Conservation (phyloP, 108 stramenopile genomes). For the Stephanodiscus triporus region DNA sequence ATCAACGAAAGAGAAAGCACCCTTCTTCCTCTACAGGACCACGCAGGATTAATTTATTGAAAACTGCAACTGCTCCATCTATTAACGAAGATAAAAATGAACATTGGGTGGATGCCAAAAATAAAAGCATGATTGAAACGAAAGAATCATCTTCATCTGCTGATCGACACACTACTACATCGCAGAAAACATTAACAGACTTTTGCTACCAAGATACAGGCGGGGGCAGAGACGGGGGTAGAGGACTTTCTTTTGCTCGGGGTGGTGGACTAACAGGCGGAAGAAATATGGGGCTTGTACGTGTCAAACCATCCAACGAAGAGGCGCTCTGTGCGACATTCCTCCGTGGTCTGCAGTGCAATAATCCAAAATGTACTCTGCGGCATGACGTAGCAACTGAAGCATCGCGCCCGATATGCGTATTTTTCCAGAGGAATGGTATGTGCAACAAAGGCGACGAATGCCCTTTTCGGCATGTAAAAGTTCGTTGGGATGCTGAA, state of each 20-base stretch:
- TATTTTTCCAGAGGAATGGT: conserved; percentile 78
- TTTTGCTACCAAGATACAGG: conserved; percentile 64
- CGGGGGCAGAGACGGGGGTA: conserved; percentile 12
- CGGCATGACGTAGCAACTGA: conserved; percentile 79
- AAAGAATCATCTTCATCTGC: conserved; percentile 1
- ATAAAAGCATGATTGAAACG: background rate
- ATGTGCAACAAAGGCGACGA: conserved; percentile 74
- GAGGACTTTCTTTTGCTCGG: conserved; percentile 3
- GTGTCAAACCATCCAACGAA: conserved; percentile 53
- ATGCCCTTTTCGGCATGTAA: conserved; percentile 79
- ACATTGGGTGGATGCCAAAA: background rate
- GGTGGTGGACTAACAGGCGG: background rate
- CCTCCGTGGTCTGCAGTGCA: conserved; percentile 65
- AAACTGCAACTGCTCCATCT: background rate
- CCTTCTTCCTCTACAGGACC: background rate
- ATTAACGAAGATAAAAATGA: background rate
- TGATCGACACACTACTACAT: no score
- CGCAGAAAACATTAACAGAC: conserved; percentile 59
- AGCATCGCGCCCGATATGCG: conserved; percentile 74
- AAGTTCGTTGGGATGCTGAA: conserved; percentile 59
- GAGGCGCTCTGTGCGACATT: conserved; percentile 67
- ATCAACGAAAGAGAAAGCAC: conserved; percentile 1
- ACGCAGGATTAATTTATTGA: conserved; percentile 4
- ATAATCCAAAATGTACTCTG: conserved; percentile 62
- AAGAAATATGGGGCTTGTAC: conserved; percentile 66